Evolutionary conservation across 768 basidiomycete species (phyloP), one percentile per base, ranked within the genome.

Genomic region (Hortiboletus campestris): DNA sequence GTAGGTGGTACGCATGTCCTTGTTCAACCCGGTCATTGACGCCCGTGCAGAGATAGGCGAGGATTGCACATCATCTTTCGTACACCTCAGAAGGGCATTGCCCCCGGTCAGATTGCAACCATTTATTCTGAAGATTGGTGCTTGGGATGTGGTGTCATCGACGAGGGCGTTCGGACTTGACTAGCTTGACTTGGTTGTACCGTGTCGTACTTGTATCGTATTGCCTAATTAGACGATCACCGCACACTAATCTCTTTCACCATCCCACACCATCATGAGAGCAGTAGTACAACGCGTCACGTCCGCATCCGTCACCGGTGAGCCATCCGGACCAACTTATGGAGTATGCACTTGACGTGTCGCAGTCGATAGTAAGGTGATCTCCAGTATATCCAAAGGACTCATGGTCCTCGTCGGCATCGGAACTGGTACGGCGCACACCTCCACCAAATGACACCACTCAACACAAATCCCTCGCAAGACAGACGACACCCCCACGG

Each of bases 331-430:
- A 19, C 19, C 12, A 10, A 40, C 39, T 12, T 25, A 11, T 2
- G 19, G 5, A 52, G 9, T 46, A 22, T 38, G 44, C 34, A 25
- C 48, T 48, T 46, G 42, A 47, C 44, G 38, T 14, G n/a, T 43
- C 38, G 11, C 71, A 96, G 94, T 97, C 52, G 85, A 95, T 60
- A 82, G 80, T 44, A 78, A 89, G 63, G 77, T 84, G 32, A 84
- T 98, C 58, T 93, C 94, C 4, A 80, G 81, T 36, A 96, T 98
- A 57, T 86, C 87, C 17, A 78, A 80, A 60, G 95, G 95, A 2
- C 75, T 98, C 31, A 87, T 98, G 82, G 89, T 95, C 19, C 82
- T 98, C 16, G 84, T 98, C 34, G 95, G 95, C 28, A 90, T 98
- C 60, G 91, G 89, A 41, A 76, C 78, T 74, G 90, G 91, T 89